These are phyloP conservation scores for Aspergillus clavatus DNA, from an alignment of 2,329 filamentous ascomycete species.

Conservation along the genomic window DNA sequence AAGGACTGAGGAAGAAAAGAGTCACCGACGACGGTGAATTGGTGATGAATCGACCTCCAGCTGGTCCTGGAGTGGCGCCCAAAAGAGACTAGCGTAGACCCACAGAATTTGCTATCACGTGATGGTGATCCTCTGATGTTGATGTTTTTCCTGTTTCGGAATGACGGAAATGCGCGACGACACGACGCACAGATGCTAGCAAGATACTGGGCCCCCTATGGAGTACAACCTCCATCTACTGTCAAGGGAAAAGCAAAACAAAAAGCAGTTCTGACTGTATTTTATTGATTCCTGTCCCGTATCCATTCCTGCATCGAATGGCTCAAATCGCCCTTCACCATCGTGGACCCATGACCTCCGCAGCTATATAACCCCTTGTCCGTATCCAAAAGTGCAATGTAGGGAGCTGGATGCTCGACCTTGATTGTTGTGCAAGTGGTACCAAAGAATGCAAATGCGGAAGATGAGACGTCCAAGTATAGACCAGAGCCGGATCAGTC, in stretches of 20 bases:
- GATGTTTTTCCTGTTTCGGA: conserved; percentile 1
- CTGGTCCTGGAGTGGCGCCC: conserved; percentile 2
- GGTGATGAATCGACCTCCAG: conserved; percentile 5
- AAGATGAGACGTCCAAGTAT: conserved; percentile 17
- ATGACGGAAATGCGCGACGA: neutral
- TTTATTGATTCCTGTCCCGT: conserved; percentile 10
- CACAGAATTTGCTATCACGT: conserved; percentile 1
- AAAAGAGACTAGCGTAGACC: neutral
- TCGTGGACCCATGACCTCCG: conserved; percentile 13
- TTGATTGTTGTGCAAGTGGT: conserved; percentile 19
- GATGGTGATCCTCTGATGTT: neutral
- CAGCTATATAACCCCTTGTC: conserved; percentile 13
- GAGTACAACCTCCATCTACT: neutral
- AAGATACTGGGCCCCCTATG: too few species aligned
- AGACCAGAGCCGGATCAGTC: conserved; percentile 22
- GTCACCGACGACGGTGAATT: neutral
- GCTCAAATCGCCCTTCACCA: conserved; percentile 8
- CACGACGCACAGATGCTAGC: too few species aligned
- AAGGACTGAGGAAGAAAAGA: neutral
- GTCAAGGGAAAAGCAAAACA: conserved; percentile 1
- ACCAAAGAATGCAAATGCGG: conserved; percentile 23
- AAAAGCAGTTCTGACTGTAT: conserved; percentile 10
- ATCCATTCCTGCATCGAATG: conserved; percentile 10
- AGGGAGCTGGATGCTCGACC: conserved; percentile 15
- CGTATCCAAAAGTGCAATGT: conserved; percentile 11